These are phyloP conservation scores for Hortaea werneckii DNA, from an alignment of 2,329 filamentous ascomycete genomes.

Conservation along the genomic window DNA sequence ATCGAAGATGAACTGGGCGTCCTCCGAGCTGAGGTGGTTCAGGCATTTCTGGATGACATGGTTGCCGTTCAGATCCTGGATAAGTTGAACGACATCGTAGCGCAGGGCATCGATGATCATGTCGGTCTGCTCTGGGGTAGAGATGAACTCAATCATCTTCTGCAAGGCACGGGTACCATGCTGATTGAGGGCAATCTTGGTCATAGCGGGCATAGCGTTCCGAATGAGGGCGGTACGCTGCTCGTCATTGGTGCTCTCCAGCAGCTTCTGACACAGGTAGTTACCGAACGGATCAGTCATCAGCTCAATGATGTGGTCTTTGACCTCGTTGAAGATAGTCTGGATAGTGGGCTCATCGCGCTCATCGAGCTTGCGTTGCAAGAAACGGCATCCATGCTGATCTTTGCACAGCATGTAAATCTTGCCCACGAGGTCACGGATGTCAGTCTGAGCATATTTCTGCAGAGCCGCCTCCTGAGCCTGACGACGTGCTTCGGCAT, in stretches of 20 bases:
- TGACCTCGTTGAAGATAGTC: slow-evolving; percentile 90
- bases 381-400: slow-evolving; percentile 90
- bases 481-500: slow-evolving; percentile 65
- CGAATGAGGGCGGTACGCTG: slow-evolving; percentile 88
- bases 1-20: slow-evolving; percentile 95
- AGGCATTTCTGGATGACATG: slow-evolving; percentile 99
- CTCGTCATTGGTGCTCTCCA: slow-evolving; percentile 90
- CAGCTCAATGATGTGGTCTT: slow-evolving; percentile 85
- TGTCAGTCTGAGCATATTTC: slow-evolving; percentile 70
- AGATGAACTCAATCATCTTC: slow-evolving; percentile 99
- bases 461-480: slow-evolving; percentile 62
- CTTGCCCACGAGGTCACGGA: slow-evolving; percentile 71
- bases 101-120: slow-evolving; percentile 79
- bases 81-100: slow-evolving; percentile 79
- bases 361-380: slow-evolving; percentile 96
- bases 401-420: slow-evolving; percentile 93
- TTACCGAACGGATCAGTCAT: slow-evolving; percentile 99
- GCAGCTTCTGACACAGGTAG: slow-evolving; percentile 96
- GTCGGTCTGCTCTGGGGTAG: slow-evolving; percentile 70
- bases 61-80: slow-evolving; percentile 96
- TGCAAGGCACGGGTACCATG: slow-evolving; percentile 93
- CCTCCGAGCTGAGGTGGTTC: slow-evolving; percentile 74
- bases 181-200: slow-evolving; percentile 89
- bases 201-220: slow-evolving; percentile 78
- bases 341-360: slow-evolving; percentile 72